These are phyloP conservation scores for Santalum album DNA, from an alignment of 164 flowering plant species.

Conservation along the genomic window DNA sequence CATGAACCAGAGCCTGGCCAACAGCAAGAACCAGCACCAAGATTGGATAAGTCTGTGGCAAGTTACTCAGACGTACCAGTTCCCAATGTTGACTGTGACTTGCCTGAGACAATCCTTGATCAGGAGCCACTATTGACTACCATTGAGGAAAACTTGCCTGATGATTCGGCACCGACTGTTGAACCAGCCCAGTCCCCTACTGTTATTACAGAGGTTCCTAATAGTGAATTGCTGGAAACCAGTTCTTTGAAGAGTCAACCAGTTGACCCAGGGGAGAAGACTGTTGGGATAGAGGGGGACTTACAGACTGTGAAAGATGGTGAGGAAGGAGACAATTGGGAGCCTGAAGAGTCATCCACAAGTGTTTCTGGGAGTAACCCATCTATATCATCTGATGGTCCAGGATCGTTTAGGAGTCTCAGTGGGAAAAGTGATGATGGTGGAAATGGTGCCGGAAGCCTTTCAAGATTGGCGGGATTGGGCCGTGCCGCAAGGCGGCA, in stretches of 20 bases:
- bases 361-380: conserved; percentile 26
- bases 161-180: conserved; percentile 16
- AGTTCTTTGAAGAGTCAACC: conserved; percentile 20
- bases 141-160: conserved; percentile 25
- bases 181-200: conserved; percentile 14
- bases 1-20: conserved; percentile 22
- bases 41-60: conserved; percentile 16
- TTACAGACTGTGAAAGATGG: conserved; percentile 38
- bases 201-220: conserved; percentile 21
- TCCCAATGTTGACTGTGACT: conserved; percentile 22
- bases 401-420: conserved; percentile 67
- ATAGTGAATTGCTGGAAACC: conserved; percentile 18
- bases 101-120: conserved; percentile 48
- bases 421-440: conserved; percentile 77
- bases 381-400: conserved; percentile 60
- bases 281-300: conserved; percentile 30
- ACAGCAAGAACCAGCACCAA: conserved; percentile 16
- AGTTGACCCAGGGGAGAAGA: conserved; percentile 27
- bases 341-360: conserved; percentile 43
- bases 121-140: conserved; percentile 21
- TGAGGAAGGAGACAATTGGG: conserved; percentile 53
- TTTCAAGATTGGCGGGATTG: conserved; percentile 84
- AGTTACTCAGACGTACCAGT: conserved; percentile 25
- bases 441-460: conserved; percentile 73
- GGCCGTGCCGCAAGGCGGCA: conserved; percentile 94